phyloP scores from a whole-genome alignment of 2,329 filamentous ascomycete species.

The Penicillium sp. region DNA sequence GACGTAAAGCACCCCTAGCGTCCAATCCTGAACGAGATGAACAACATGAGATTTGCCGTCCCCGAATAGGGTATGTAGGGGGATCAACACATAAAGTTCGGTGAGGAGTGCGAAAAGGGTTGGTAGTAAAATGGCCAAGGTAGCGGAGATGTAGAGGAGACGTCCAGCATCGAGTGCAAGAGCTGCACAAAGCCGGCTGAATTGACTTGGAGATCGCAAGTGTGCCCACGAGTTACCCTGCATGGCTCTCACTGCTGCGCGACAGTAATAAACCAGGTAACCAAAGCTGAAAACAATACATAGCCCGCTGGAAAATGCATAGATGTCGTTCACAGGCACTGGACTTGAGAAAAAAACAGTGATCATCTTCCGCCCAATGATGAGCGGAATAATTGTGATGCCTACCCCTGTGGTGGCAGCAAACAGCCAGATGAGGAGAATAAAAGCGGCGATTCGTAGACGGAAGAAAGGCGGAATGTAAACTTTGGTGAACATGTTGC shows the following conservation, averaged over 20 bases:
- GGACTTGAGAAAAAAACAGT: constrained; percentile 69
- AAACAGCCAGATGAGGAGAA: constrained; percentile 89
- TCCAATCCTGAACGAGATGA: constrained; percentile 91
- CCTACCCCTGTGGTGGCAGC: constrained; percentile 83
- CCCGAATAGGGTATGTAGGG: constrained; percentile 74
- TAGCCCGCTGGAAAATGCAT: constrained; percentile 89
- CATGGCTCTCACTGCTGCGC: constrained; percentile 22
- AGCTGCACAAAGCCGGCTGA: constrained; percentile 20
- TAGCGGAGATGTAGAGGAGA: constrained; percentile 72
- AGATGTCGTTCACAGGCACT: constrained; percentile 86
- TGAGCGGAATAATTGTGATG: constrained; percentile 80
- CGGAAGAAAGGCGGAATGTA: constrained; percentile 86
- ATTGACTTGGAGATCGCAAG: constrained; percentile 33
- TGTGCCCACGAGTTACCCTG: constrained; percentile 27
- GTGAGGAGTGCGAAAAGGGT: constrained; percentile 75
- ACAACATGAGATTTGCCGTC: constrained; percentile 50
- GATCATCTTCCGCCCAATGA: constrained; percentile 80
- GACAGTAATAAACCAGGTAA: constrained; percentile 60
- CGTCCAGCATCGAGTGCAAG: constrained; percentile 41
- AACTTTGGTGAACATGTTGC: constrained; percentile 67
- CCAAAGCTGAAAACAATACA: constrained; percentile 72
- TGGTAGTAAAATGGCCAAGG: constrained; percentile 77
- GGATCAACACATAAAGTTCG: constrained; percentile 86
- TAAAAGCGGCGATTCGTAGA: constrained; percentile 77
- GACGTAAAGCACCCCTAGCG: constrained; percentile 84